Base-by-base conservation (phyloP, 73 alveolate species). In the Symbiodinium natans region DNA sequence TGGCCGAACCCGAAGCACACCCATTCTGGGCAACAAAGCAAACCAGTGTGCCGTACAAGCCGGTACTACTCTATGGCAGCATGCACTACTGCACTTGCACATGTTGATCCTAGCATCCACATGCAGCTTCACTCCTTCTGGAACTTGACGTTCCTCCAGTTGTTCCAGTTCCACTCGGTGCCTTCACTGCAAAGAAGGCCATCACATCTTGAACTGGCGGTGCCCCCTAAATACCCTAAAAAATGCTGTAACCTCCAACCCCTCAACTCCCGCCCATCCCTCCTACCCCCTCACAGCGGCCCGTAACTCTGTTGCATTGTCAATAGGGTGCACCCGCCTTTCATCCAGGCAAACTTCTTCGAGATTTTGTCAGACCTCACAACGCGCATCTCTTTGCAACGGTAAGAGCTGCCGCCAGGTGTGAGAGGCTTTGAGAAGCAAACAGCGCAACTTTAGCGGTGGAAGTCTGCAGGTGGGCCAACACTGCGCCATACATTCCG, bases 111-210 rank as follows among this genome's bases (percentile, higher is more conserved):
- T n/a, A n/a, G 63, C 63, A 48, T 48, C 63, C 8, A 17, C 63
- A 10, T 17, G 63, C 23, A 48, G 63, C 36, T 5, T 23, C 39
- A 21, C 42, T 36, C 96, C 96, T 92, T 92, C 71, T 92, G 82
- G 63, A 92, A 92, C 98, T 92, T 71, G 80, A 92, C 98, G 27
- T 92, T 92, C 84, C 98, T 86, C 98, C 98, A 92, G 56, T 74
- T 75, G 84, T 92, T 92, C 98, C 98, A 92, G 41, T 74, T 71
- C 98, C 98, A 92, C 39, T 92, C 98, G 23, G 98, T 92, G 23
- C 98, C 98, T 92, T 41, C 36, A 33, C 8, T 4, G 54, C 17
- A 40, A 74, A 36, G 41, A 27, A 21, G 85, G 41, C 41, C 40
- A 27, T 25, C 13, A 27, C 1, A 74, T 21, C 34, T 74, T 36